Base-by-base conservation (phyloP, 441 rosid genomes). In the Euphorbia corollata region DNA sequence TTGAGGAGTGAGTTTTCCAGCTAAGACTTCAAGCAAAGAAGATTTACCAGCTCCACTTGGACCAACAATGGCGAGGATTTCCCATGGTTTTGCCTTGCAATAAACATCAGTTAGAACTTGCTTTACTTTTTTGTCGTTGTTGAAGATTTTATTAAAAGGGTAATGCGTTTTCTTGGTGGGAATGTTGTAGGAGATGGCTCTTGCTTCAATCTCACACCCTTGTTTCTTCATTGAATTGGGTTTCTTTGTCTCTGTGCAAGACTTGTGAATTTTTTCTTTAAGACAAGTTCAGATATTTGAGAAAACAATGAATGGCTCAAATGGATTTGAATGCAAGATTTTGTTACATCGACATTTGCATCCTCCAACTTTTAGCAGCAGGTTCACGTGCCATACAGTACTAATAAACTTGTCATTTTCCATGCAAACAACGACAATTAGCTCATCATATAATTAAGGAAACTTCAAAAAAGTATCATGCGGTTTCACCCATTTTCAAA, bases 31-130 rank as follows among this genome's bases (percentile, higher is more conserved):
- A 22, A 91, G 93, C 32, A 93, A 71, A 43, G 97, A 83, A 24
- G 99, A 87, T 73, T 91, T 93, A 47, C 99, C 99, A 18, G 97
- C 94, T 22, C 98, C 98, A 55, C 96, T 90, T n/a, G 98, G 97
- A 39, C 97, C 98, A 23, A 87, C 91, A 63, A 93, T 85, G 45
- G 97, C 99, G 0, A 91, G 86, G 73, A 93, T 83, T 78, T 91
- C 97, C 96, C 95, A 86, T 0, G 97, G 96, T 68, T 79, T 93
- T 12, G 99, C 99, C 48, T 75, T 82, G 83, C 91, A 91, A 48
- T 55, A 80, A 18, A 93, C 91, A 23, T 79, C 81, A 61, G 80
- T 87, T 8, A 93, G 82, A 41, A 93, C 89, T 43, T 83, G 80
- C 74, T 77, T 80, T 55, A 62, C 68, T 64, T 64, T 64, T 34